A percentile compares a stretch with the other conserved stretches of the same genome.
phyloP scores from a whole-genome alignment of 768 basidiomycete genomes.

The Agaricus blazei region DNA sequence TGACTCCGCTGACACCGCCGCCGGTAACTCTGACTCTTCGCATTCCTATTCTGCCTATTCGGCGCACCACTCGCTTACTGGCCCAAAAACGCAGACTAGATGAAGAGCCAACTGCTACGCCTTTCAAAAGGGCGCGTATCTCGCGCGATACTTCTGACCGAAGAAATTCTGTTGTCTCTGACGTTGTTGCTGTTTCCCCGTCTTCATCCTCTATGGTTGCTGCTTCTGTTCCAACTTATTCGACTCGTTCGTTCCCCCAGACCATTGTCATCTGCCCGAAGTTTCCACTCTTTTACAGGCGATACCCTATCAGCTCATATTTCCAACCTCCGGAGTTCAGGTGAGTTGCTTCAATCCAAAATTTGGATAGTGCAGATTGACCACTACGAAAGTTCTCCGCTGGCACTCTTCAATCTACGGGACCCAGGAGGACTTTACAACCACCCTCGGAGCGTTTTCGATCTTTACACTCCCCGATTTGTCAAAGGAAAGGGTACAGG shows the following conservation, averaged over 20 bases:
- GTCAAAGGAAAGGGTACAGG: constrained; percentile 62
- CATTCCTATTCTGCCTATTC: not conserved
- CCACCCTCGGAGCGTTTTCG: constrained; percentile 51
- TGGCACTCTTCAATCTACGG: constrained; percentile 24
- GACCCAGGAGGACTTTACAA: constrained; percentile 55
- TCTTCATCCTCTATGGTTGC: not conserved
- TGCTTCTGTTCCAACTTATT: constrained; percentile 15
- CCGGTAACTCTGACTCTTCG: constrained; percentile 9
- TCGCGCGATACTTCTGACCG: not conserved
- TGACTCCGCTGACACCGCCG: constrained; percentile 5
- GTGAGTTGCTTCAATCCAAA: constrained; percentile 24
- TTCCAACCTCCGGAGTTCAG: constrained; percentile 31
- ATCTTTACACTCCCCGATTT: constrained; percentile 77
- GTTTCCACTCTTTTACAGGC: constrained; percentile 64
- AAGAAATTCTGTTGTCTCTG: not conserved
- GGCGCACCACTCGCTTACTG: constrained; percentile 1
- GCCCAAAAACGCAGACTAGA: not conserved
- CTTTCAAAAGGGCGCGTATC: constrained; percentile 5
- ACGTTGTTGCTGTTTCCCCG: not conserved
- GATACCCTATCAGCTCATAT: constrained; percentile 63
- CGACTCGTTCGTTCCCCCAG: constrained; percentile 48
- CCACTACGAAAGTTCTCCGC: constrained; percentile 26
- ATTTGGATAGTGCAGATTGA: not conserved
- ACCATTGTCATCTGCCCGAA: constrained; percentile 37
- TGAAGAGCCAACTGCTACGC: not conserved